Conservation (phyloP, 1,139 yeast genomes). For the Lodderomyces parapsilosis region DNA sequence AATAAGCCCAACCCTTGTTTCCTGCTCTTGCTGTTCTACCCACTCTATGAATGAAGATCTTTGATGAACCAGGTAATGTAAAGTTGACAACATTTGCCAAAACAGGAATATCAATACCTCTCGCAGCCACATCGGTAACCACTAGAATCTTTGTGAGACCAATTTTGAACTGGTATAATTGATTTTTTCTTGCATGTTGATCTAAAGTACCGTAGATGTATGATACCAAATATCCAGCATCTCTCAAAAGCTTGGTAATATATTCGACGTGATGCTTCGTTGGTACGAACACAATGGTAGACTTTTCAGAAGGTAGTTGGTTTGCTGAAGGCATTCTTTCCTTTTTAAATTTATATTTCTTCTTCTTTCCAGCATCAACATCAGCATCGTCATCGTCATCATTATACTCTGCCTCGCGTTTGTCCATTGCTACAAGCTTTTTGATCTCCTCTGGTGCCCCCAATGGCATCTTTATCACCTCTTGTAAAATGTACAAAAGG, state of each 20-base stretch:
- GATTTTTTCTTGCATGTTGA: constrained; percentile 91
- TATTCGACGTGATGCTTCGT: constrained; percentile 98
- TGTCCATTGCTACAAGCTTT: constrained; percentile 48
- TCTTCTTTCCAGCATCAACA: constrained; percentile 33
- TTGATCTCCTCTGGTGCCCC: constrained; percentile 67
- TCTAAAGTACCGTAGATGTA: constrained; percentile 93
- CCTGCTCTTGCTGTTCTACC: constrained; percentile 99
- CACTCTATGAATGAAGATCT: constrained; percentile 93
- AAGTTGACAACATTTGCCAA: constrained; percentile 91
- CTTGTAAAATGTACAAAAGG: constrained; percentile 69
- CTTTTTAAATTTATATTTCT: constrained; percentile 43
- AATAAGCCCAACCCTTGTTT: constrained; percentile 95
- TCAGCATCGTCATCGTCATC: constrained; percentile 38
- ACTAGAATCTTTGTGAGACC: constrained; percentile 84
- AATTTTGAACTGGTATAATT: constrained; percentile 76
- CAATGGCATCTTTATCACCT: constrained; percentile 79
- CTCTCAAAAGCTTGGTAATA: constrained; percentile 63
- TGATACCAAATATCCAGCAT: constrained; percentile 82
- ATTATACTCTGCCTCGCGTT: constrained; percentile 40
- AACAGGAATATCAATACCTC: constrained; percentile 98
- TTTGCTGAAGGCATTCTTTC: constrained; percentile 74
- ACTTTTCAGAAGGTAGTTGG: constrained; percentile 75
- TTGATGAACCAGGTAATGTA: constrained; percentile 87
- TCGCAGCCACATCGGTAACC: constrained; percentile 98
- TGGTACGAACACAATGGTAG: constrained; percentile 93